Evolutionary conservation across 1,139 yeast species (phyloP).

Genomic region (Pneumocystis murina): DNA sequence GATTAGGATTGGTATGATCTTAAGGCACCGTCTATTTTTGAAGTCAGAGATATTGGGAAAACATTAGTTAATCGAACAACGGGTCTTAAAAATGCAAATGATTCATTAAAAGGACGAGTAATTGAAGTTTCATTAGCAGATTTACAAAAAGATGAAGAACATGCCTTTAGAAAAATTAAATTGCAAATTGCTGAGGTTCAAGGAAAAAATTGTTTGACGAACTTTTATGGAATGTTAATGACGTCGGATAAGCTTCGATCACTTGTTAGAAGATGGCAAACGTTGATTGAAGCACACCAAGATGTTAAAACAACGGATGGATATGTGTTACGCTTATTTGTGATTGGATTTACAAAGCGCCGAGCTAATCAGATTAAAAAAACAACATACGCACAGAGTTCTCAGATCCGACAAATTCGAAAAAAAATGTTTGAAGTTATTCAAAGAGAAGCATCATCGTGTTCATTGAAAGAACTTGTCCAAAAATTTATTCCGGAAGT

Average conservation of each 20-base stretch:
- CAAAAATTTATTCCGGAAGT: constrained; percentile 83
- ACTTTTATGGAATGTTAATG: constrained; percentile 91
- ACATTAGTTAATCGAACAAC: constrained; percentile 86
- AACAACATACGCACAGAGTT: constrained; percentile 80
- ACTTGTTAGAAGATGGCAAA: constrained; percentile 86
- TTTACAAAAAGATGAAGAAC: constrained; percentile 85
- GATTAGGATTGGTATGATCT: constrained; percentile 54
- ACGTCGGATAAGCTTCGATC: constrained; percentile 83
- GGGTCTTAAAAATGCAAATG: constrained; percentile 86
- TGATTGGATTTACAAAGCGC: constrained; percentile 87
- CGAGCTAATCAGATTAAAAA: constrained; percentile 80
- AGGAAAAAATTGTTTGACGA: constrained; percentile 82
- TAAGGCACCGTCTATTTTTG: constrained; percentile 90
- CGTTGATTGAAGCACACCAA: constrained; percentile 79
- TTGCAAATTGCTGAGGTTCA: constrained; percentile 87
- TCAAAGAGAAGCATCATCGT: constrained; percentile 72
- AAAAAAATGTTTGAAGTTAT: constrained; percentile 78
- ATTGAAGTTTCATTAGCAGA: constrained; percentile 79
- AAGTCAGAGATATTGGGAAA: constrained; percentile 88
- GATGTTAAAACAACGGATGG: constrained; percentile 87
- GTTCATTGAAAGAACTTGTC: constrained; percentile 74
- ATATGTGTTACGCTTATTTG: constrained; percentile 75
- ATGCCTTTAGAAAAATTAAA: constrained; percentile 77
- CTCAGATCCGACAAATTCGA: constrained; percentile 75
- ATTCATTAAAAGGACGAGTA: constrained; percentile 82